phyloP scores from a whole-genome alignment of 441 rosid species.

The Erysimum cheiri region DNA sequence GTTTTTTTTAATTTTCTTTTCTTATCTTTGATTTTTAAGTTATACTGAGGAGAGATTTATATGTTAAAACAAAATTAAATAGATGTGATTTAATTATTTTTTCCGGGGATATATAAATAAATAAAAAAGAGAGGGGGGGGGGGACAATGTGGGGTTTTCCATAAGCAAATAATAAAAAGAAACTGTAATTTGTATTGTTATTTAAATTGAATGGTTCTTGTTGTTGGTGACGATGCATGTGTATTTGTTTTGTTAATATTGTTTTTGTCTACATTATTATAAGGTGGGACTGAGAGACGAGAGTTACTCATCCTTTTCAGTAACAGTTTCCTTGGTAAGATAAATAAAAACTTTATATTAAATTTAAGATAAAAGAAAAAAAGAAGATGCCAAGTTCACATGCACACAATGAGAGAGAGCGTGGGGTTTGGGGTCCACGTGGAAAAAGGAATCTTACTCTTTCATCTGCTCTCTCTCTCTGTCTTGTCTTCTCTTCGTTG shows the following conservation, averaged over 20 bases:
- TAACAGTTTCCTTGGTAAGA: constrained; percentile 45
- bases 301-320: constrained; percentile 47
- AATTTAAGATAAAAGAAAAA: constrained; percentile 11
- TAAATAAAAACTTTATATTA: constrained; percentile 31
- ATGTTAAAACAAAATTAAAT: constrained; percentile 25
- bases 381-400: constrained; percentile 48
- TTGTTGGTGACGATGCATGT: constrained; percentile 28
- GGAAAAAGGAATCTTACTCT: constrained; percentile 45
- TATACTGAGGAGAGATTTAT: constrained; percentile 29
- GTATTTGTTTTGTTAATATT: too few species aligned
- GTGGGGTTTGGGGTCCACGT: constrained; percentile 48
- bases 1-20: neutral
- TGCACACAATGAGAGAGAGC: constrained; percentile 47
- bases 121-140: neutral
- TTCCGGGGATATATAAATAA: constrained; percentile 12
- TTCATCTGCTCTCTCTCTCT: neutral
- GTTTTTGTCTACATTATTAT: constrained; percentile 34
- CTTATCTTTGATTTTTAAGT: constrained; percentile 25
- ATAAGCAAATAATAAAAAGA: constrained; percentile 9
- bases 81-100: constrained; percentile 37
- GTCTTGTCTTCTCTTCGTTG: constrained; percentile 40
- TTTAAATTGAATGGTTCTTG: constrained; percentile 31
- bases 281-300: constrained; percentile 40
- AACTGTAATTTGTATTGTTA: constrained; percentile 24
- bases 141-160: constrained; percentile 33